Base-by-base conservation (phyloP, 2,329 filamentous ascomycete species). In the Coniella lustricola region DNA sequence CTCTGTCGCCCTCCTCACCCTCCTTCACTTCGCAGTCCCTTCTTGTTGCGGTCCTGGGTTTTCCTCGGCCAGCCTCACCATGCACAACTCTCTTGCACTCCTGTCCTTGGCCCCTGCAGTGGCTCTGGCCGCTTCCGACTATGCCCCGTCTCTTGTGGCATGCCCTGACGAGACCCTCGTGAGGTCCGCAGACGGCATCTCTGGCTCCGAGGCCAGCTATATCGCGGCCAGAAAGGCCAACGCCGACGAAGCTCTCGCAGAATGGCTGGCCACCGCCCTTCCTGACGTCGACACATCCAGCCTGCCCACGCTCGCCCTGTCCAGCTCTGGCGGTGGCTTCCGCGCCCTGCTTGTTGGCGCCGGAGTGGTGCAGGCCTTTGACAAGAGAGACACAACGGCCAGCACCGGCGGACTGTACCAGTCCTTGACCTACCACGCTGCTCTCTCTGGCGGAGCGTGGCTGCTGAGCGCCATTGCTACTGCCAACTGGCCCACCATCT, bases 291-390 rank as follows among this genome's bases (percentile, higher is more conserved):
- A 42, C 37, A 16, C 51, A 9, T 36, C 51, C 12, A 46, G 32
- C 20, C 10, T 59, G 44, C 58, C 57, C 18, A 56, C 54, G 4
- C 54, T 58, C 37, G 60, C 53, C 16, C 41, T 61, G 21, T 53
- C 57, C 7, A 54, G 55, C 45, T 62, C 59, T 7, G 61, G 62
- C 29, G 62, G 62, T 36, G 59, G 61, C 5, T 61, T 57, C 38
- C 53, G 62, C 7, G 55, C 60, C 4, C 52, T 62, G 14, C 53
- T 64, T 14, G 55, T 49, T 14, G 62, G 59, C 7, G 62, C 62
- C 13, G 62, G 62, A 29, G 56, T 60, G 31, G 49, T 61, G 34
- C 53, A 58, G 42, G 59, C 56, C 3, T 42, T 64, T 17, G 59
- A 62, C 45, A 48, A 36, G 12, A 50, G 56, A 9, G 58, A 57